Percentiles rank a stretch among this genome's conserved stretches.
These are phyloP conservation scores for Hirsutella minnesotensis DNA, from an alignment of 2,329 filamentous ascomycete species.

Conservation along the genomic window DNA sequence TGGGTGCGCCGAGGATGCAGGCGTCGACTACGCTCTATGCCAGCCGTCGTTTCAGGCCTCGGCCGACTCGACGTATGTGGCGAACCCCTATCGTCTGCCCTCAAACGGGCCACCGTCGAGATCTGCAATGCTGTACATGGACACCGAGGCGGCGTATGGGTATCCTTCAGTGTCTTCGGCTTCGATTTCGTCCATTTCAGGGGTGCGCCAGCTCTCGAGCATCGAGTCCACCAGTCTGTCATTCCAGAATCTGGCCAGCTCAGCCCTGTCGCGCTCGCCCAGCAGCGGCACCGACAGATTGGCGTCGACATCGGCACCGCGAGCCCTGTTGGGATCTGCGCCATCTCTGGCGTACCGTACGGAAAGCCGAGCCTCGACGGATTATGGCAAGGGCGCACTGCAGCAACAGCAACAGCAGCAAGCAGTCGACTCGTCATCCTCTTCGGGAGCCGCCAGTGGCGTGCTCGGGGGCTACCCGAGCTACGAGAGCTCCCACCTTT, in stretches of 20 bases:
- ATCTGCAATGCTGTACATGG: conserved; percentile 12
- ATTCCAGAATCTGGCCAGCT: conserved; percentile 9
- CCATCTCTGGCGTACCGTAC: conserved; percentile 12
- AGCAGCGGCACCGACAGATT: conserved; percentile 10
- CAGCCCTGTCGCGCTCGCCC: conserved; percentile 3
- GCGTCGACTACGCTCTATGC: conserved; percentile 14
- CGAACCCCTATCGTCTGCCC: conserved; percentile 14
- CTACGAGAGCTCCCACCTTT: conserved; percentile 5
- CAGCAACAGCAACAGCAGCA: background rate
- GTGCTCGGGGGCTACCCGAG: conserved; percentile 4
- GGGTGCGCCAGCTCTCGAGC: conserved; percentile 7
- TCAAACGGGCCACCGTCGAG: conserved; percentile 8
- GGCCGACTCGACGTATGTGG: conserved; percentile 13
- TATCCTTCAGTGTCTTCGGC: conserved; percentile 9
- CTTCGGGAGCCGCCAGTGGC: conserved; percentile 2
- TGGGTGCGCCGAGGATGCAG: conserved; percentile 14
- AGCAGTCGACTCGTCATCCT: conserved; percentile 2
- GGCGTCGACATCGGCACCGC: conserved; percentile 6
- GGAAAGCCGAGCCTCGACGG: conserved; percentile 6
- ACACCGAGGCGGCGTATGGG: conserved; percentile 14
- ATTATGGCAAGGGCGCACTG: conserved; percentile 1
- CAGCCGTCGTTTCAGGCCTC: conserved; percentile 7
- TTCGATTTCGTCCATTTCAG: conserved; percentile 2
- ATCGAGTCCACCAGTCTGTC: conserved; percentile 7
- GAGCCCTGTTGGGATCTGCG: conserved; percentile 9